Conservation (phyloP, 176 grass and related monocot species). For the Triticum timopheevii region DNA sequence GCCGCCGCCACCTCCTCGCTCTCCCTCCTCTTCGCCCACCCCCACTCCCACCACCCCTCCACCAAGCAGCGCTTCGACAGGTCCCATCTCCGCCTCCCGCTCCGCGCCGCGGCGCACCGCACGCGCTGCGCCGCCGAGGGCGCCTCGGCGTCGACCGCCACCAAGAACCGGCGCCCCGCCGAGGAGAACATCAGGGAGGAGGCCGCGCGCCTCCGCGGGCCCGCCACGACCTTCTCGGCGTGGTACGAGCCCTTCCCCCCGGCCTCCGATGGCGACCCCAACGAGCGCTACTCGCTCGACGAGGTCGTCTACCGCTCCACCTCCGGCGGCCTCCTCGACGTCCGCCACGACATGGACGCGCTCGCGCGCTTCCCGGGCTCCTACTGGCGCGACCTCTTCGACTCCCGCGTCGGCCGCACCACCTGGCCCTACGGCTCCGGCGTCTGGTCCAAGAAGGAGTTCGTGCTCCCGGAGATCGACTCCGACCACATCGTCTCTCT, state of each 20-base stretch:
- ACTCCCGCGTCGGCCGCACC: slow-evolving; percentile 66
- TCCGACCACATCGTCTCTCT: slow-evolving; percentile 78
- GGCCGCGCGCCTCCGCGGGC: slow-evolving; percentile 46
- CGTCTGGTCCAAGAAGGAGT: slow-evolving; percentile 84
- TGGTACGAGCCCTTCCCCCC: slow-evolving; percentile 54
- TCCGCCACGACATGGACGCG: slow-evolving; percentile 63
- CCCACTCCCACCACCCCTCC: slow-evolving; percentile 37
- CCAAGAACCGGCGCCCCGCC: slow-evolving; percentile 61
- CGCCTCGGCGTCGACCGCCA: slow-evolving; percentile 12
- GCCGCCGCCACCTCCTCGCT: slow-evolving; percentile 36
- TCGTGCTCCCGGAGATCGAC: slow-evolving; percentile 73
- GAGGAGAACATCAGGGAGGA: slow-evolving; percentile 91
- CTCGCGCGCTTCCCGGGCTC: slow-evolving; percentile 57
- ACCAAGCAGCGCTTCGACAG: background rate
- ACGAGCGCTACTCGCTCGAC: slow-evolving; percentile 72
- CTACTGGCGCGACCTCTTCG: slow-evolving; percentile 69
- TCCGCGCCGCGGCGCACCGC: slow-evolving; percentile 14
- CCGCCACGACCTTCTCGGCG: slow-evolving; percentile 29
- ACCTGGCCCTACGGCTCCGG: slow-evolving; percentile 76
- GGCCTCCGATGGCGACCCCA: slow-evolving; percentile 24
- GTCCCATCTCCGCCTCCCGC: slow-evolving; percentile 3
- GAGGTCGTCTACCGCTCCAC: slow-evolving; percentile 65
- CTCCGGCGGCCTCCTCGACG: slow-evolving; percentile 69
- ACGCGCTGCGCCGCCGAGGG: slow-evolving; percentile 38
- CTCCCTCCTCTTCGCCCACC: slow-evolving; percentile 46